Conservation (phyloP, 2,329 filamentous ascomycete species). For the Claviceps monticola region DNA sequence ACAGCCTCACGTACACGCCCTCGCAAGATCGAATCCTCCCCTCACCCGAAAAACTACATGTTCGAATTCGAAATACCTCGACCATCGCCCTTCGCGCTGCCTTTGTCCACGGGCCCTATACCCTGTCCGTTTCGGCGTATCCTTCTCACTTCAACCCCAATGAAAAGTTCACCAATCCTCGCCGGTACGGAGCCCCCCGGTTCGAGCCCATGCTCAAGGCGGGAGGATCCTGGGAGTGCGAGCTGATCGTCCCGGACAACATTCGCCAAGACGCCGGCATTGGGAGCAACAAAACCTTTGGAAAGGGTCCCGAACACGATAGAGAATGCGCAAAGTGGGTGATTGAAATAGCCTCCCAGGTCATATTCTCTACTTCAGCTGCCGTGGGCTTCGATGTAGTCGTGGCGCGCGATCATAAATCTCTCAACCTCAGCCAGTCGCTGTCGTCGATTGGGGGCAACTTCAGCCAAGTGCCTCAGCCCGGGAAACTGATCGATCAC, state of each 20-base stretch:
- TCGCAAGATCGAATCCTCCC: constrained; percentile 80
- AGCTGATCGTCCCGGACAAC: constrained; percentile 65
- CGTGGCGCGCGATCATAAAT: constrained; percentile 74
- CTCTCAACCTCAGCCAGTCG: constrained; percentile 49
- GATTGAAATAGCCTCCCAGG: constrained; percentile 81
- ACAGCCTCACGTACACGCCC: constrained; percentile 84
- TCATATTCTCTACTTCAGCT: constrained; percentile 83
- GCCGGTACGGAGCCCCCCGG: constrained; percentile 64
- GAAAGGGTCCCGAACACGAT: constrained; percentile 29
- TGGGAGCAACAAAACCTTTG: constrained; percentile 31
- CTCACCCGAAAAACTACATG: constrained; percentile 62
- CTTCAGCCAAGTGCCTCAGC: constrained; percentile 38
- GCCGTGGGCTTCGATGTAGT: constrained; percentile 80
- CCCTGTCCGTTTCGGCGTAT: constrained; percentile 73
- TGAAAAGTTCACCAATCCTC: constrained; percentile 54
- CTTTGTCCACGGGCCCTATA: constrained; percentile 93
- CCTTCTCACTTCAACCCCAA: constrained; percentile 76
- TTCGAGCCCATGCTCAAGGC: constrained; percentile 97
- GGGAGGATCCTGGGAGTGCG: constrained; percentile 72
- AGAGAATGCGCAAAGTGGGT: constrained; percentile 64
- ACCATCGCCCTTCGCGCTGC: constrained; percentile 83
- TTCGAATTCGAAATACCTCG: constrained; percentile 85
- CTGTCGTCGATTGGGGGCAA: constrained; percentile 29
- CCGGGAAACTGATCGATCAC: constrained; percentile 64
- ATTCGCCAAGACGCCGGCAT: constrained; percentile 52